Percentiles rank a stretch among this genome's conserved stretches.
phyloP scores from a whole-genome alignment of 768 basidiomycete species.

The Auricularia sp. region DNA sequence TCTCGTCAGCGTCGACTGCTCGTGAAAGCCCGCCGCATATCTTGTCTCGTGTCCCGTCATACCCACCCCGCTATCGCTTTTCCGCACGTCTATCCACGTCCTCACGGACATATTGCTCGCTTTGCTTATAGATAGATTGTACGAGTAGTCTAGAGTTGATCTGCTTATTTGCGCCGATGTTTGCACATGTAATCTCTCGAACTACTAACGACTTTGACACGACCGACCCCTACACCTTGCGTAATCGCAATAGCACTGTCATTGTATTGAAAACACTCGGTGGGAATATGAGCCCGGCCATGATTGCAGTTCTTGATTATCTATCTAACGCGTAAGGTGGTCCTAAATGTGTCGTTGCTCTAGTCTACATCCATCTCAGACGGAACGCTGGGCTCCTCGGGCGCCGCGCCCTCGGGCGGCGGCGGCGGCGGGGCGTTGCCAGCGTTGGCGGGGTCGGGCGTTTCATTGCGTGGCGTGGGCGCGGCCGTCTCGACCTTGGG shows the following conservation, averaged over 20 bases:
- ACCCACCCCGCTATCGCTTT: background rate
- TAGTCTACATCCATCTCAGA: slow-evolving; percentile 84
- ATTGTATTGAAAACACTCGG: too few species aligned
- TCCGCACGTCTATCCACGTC: too few species aligned
- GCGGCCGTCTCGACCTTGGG: slow-evolving; percentile 38
- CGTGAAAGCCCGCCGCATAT: background rate
- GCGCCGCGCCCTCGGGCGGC: slow-evolving; percentile 14
- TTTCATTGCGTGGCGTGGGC: slow-evolving; percentile 45
- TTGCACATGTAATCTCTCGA: too few species aligned
- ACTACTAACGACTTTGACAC: too few species aligned
- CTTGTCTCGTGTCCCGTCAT: background rate
- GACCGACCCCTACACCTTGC: too few species aligned
- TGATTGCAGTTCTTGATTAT: background rate
- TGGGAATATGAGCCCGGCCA: background rate
- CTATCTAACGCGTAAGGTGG: background rate
- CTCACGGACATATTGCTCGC: too few species aligned
- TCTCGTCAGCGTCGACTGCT: slow-evolving; percentile 44
- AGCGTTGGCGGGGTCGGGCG: slow-evolving; percentile 28
- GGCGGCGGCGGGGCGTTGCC: background rate
- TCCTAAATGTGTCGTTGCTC: slow-evolving; percentile 6
- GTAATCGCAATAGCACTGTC: too few species aligned
- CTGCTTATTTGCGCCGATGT: too few species aligned
- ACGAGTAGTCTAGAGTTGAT: too few species aligned
- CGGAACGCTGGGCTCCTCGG: slow-evolving; percentile 37
- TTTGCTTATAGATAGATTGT: too few species aligned